A percentile compares a stretch with the other conserved stretches of the same genome.
These are phyloP conservation scores for Aspergillus phoenicis DNA, from an alignment of 2,329 filamentous ascomycete species.

Conservation along the genomic window DNA sequence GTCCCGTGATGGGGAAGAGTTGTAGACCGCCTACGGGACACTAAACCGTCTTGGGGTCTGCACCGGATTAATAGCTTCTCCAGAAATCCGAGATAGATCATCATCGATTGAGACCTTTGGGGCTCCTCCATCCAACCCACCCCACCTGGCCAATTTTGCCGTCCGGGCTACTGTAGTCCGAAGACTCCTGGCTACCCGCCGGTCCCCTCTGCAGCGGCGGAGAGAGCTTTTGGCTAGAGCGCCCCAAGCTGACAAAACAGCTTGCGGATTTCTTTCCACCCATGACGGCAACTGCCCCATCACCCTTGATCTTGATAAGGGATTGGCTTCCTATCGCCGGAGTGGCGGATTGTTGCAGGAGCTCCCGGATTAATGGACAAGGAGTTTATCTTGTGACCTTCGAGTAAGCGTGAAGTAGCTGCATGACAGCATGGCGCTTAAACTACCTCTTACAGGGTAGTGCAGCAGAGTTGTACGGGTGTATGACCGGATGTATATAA, in stretches of 20 bases:
- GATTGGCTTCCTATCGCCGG: not conserved
- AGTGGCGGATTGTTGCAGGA: not conserved
- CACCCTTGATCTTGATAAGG: not conserved
- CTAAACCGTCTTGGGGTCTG: constrained; percentile 20
- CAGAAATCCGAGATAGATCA: constrained; percentile 18
- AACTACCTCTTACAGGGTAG: constrained; percentile 5
- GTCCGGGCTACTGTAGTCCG: constrained; percentile 38
- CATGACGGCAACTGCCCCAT: constrained; percentile 18
- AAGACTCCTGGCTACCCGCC: constrained; percentile 17
- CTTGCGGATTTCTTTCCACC: constrained; percentile 8
- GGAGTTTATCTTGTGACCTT: constrained; percentile 1
- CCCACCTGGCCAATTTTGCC: constrained; percentile 26
- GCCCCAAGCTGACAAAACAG: constrained; percentile 23
- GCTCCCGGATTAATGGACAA: not conserved
- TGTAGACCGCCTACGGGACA: not conserved
- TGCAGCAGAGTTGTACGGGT: constrained; percentile 1
- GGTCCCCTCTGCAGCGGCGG: constrained; percentile 6
- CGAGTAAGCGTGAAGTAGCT: constrained; percentile 4
- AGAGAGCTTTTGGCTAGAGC: constrained; percentile 17
- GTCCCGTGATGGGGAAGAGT: constrained; percentile 33
- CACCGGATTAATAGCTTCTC: constrained; percentile 18
- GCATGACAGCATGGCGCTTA: constrained; percentile 5
- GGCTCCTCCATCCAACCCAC: constrained; percentile 14
- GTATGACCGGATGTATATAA: constrained; percentile 8
- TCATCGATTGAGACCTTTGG: constrained; percentile 1